Base-by-base conservation (phyloP, 2,329 filamentous ascomycete species). In the Pestalotiopsis sp. region DNA sequence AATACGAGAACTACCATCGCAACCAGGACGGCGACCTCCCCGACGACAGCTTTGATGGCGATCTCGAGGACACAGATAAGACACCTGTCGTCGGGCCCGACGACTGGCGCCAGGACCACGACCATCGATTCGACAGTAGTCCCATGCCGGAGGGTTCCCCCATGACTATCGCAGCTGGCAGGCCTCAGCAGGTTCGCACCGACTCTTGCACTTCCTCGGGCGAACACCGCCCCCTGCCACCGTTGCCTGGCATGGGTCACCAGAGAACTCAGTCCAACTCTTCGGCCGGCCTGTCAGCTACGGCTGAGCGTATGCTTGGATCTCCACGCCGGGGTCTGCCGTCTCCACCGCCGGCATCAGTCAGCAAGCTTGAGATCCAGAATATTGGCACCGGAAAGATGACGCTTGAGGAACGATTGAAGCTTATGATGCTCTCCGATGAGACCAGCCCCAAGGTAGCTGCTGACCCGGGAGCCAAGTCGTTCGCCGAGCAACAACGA, bases 1-100 rank as follows among this genome's bases (percentile, higher is more conserved):
- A 84, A 23, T 82, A 84, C 69, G 86, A 84, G 70, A 77, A 80
- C 49, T 82, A 84, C 69, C 86, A 84, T 70, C 78, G 80, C 52
- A 78, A 86, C 9, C 88, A 88, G 58, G 90, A 88, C 31, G 87
- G 87, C 4, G 83, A 89, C 36, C 86, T 89, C 67, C 87, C 88
- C 58, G 93, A 95, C 57, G 95, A 98, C 77, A 98, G 95, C 82
- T 98, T 98, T 74, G 95, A 98, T 80, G 95, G 94, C 14, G 97
- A 94, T 6, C 87, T 98, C 1, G 95, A 98, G 81, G 95, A 98
- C 77, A 95, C 94, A 4, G 94, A 97, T 76, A 98, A 98, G 85
- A 98, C 96, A 1, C 96, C 96, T 0, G 96, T 99, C 12, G 95
- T 99, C n/a, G 89, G 97, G 25, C 96, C 96, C 0, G 96, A 98